Evolutionary conservation across 1,284 basidiomycete species (phyloP).

Genomic region (Ceratobasidium sp.): DNA sequence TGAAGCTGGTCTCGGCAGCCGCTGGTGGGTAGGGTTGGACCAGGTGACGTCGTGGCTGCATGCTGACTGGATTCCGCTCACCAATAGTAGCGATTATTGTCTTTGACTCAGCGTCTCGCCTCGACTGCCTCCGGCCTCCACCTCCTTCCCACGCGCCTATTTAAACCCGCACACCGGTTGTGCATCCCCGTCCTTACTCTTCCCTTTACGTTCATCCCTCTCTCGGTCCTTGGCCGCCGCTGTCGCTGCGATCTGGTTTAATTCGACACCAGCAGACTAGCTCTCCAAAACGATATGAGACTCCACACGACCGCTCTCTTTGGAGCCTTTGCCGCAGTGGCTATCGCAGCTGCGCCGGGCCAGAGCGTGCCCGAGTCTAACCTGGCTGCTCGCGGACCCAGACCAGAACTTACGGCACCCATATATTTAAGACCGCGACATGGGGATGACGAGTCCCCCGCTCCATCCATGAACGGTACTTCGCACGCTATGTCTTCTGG

Average conservation of each 20-base stretch:
- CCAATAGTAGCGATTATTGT: neutral
- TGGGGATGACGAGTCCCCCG: neutral
- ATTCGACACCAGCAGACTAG: neutral
- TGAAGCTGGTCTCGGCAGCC: slow-evolving; percentile 32
- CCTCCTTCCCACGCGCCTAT: slow-evolving; percentile 22
- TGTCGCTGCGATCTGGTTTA: neutral
- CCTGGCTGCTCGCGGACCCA: slow-evolving; percentile 1
- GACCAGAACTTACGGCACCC: neutral
- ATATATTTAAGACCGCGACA: slow-evolving; percentile 15
- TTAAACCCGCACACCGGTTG: slow-evolving; percentile 21
- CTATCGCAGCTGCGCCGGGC: neutral
- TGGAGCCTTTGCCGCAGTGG: neutral
- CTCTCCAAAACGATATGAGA: slow-evolving; percentile 8
- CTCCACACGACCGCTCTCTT: neutral
- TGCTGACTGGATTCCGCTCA: slow-evolving; percentile 22
- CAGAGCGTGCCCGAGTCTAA: neutral
- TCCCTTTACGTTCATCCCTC: neutral
- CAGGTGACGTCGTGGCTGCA: slow-evolving; percentile 16
- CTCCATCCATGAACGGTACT: neutral
- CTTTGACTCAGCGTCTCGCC: slow-evolving; percentile 36
- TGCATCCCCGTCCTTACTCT: neutral
- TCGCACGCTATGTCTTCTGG: slow-evolving; percentile 9
- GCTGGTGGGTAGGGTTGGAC: neutral
- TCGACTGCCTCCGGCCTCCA: slow-evolving; percentile 27
- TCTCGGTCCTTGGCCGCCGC: neutral